Evolutionary conservation across 2,329 filamentous ascomycete genomes (phyloP).

Genomic region (Xylaria hypoxylon): DNA sequence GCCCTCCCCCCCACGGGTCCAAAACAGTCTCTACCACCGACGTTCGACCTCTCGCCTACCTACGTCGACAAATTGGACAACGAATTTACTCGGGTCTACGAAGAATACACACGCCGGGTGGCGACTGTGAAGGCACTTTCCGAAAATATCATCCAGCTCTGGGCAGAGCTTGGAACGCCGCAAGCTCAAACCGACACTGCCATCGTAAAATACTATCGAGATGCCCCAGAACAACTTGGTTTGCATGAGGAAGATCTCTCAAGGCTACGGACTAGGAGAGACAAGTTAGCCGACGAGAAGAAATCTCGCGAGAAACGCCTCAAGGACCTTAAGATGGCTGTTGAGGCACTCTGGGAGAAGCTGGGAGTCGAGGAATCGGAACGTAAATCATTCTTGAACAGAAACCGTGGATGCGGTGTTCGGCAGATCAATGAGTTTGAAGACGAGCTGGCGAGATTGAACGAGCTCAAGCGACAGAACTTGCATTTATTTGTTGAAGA

Average conservation of each 20-base stretch:
- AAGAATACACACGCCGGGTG: constrained; percentile 91
- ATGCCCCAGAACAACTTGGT: constrained; percentile 92
- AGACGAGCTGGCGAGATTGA: constrained; percentile 85
- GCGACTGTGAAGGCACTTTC: constrained; percentile 78
- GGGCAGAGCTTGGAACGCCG: constrained; percentile 94
- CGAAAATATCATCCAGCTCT: constrained; percentile 91
- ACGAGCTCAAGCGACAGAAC: constrained; percentile 95
- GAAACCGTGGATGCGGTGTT: constrained; percentile 90
- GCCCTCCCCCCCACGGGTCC: constrained; percentile 84
- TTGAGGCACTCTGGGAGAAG: constrained; percentile 91
- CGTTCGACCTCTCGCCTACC: constrained; percentile 89
- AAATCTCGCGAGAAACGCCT: constrained; percentile 81
- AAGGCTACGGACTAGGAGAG: constrained; percentile 77
- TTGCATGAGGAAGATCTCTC: constrained; percentile 87
- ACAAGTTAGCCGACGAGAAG: constrained; percentile 90
- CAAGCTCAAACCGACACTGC: constrained; percentile 89
- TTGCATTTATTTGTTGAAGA: constrained; percentile 97
- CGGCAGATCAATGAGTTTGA: constrained; percentile 96
- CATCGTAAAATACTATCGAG: constrained; percentile 90
- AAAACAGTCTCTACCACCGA: constrained; percentile 80
- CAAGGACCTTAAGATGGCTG: constrained; percentile 77
- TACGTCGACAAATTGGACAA: constrained; percentile 89
- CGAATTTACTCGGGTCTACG: constrained; percentile 94
- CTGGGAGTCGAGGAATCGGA: constrained; percentile 85
- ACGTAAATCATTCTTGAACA: constrained; percentile 84